These are phyloP conservation scores for Schizopora paradoxa DNA, from an alignment of 1,284 basidiomycete genomes.

Conservation along the genomic window DNA sequence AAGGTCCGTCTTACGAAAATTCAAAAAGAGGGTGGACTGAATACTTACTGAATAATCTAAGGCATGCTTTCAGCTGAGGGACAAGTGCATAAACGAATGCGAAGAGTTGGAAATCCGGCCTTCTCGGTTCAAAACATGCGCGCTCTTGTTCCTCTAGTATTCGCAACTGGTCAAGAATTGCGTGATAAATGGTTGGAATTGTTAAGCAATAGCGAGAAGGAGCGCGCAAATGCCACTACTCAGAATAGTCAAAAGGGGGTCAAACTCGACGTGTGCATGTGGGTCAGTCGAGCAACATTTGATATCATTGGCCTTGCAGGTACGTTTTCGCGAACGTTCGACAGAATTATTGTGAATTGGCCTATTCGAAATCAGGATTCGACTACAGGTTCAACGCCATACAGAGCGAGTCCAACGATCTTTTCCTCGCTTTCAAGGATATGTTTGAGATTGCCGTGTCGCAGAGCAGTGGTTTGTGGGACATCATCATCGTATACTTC, in stretches of 20 bases:
- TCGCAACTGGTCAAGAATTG: conserved; percentile 59
- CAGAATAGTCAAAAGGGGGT: too few relatives aligned
- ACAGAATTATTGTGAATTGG: conserved; percentile 9
- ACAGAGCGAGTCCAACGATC: conserved; percentile 65
- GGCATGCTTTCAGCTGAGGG: conserved; percentile 75
- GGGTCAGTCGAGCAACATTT: conserved; percentile 72
- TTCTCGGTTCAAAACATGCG: conserved; percentile 73
- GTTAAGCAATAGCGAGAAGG: conserved; percentile 24
- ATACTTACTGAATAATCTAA: conserved; percentile 7
- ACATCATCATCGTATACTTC: conserved; percentile 52
- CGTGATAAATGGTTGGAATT: conserved; percentile 53
- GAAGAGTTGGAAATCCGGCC: conserved; percentile 68
- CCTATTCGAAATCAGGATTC: conserved; percentile 45
- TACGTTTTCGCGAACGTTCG: too few relatives aligned
- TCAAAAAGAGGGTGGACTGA: not conserved
- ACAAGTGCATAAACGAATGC: conserved; percentile 64
- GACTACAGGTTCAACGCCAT: conserved; percentile 77
- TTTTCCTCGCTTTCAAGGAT: conserved; percentile 71
- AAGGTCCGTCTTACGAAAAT: conserved; percentile 29
- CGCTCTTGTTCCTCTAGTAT: conserved; percentile 63
- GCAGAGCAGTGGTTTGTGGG: conserved; percentile 42
- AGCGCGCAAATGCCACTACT: conserved; percentile 20
- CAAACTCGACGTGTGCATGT: conserved; percentile 61
- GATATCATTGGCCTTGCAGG: conserved; percentile 77
- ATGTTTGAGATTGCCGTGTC: conserved; percentile 73